Base-by-base conservation (phyloP, 768 basidiomycete species). In the Podaxis mareebaensis region DNA sequence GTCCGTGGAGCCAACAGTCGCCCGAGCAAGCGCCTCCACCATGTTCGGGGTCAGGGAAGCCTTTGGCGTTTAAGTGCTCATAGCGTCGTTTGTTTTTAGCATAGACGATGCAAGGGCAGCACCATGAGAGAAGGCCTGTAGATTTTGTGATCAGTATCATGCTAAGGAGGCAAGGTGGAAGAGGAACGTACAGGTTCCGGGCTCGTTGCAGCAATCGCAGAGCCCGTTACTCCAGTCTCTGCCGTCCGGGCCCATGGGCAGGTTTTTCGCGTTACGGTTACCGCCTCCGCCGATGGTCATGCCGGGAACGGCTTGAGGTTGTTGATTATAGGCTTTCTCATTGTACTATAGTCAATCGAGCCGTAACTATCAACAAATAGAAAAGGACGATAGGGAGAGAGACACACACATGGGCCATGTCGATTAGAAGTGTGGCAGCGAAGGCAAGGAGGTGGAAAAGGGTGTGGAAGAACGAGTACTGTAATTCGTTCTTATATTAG, bases 71-170 rank as follows among this genome's bases (percentile, higher is more conserved):
- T 51, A 83, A 69, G 61, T 80, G 75, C 30, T 80, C 76, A 55
- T 74, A 68, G 58, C 82, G 80, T 28, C 70, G 70, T 67, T 77
- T 80, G 70, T 76, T 76, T 64, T 77, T 68, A 33, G 74, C 70
- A 69, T 80, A 81, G 44, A 74, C 65, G 62, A 81, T 63, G 68
- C 80, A 82, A 0, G 82, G 81, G 70, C 73, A 77, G 68, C 69
- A 82, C 40, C 70, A 77, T 1, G 79, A 68, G 20, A 77, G 60
- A 44, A 75, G 62, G 64, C 75, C 81, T 82, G 30, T 3, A 30
- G 55, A n/a, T 4, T 64, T 12, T 20, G 64, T 39, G 51, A 30
- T 7, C 22, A 36, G 54, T 15, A 42, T n/a, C 7, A 51, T 44
- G 15, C 63, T 59, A 24, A 46, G 42, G 26, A 58, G 30, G 17